A percentile compares a stretch with the other conserved stretches of the same genome.
Evolutionary conservation across 106 monocot species (phyloP).

Genomic region (Dioscorea alata): DNA sequence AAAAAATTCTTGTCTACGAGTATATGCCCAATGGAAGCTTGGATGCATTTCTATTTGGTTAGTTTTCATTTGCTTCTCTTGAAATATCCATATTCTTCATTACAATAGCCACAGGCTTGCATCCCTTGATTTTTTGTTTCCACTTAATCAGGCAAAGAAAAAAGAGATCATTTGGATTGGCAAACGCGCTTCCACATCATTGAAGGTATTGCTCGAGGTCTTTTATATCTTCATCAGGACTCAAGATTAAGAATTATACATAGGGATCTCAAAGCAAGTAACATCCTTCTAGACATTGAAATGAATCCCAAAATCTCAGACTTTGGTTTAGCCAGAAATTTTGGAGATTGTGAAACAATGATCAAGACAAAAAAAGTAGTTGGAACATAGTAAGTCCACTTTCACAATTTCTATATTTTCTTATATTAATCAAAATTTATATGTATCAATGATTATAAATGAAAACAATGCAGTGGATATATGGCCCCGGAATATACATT

Average conservation of each 20-base stretch:
- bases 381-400: slow-evolving; percentile 22
- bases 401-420: too few relatives aligned
- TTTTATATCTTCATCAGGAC: slow-evolving; percentile 23
- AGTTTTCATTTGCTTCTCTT: neutral
- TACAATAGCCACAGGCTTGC: too few relatives aligned
- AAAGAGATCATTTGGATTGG: slow-evolving; percentile 8
- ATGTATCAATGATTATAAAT: neutral
- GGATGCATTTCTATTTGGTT: slow-evolving; percentile 28
- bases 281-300: slow-evolving; percentile 16
- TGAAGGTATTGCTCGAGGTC: slow-evolving; percentile 19
- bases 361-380: slow-evolving; percentile 11
- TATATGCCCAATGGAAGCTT: slow-evolving; percentile 30
- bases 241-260: slow-evolving; percentile 9
- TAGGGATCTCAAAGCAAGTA: slow-evolving; percentile 3
- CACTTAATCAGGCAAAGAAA: neutral
- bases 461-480: slow-evolving; percentile 19
- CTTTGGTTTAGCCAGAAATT: slow-evolving; percentile 22
- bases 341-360: slow-evolving; percentile 2
- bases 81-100: neutral
- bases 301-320: slow-evolving; percentile 36
- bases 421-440: neutral
- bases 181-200: slow-evolving; percentile 11
- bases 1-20: slow-evolving; percentile 29
- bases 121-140: too few relatives aligned
- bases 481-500: slow-evolving; percentile 40